A percentile compares a stretch with the other conserved stretches of the same genome.
Conservation (phyloP, 148 eudicot genomes). For the Rhododendron ovatum region DNA sequence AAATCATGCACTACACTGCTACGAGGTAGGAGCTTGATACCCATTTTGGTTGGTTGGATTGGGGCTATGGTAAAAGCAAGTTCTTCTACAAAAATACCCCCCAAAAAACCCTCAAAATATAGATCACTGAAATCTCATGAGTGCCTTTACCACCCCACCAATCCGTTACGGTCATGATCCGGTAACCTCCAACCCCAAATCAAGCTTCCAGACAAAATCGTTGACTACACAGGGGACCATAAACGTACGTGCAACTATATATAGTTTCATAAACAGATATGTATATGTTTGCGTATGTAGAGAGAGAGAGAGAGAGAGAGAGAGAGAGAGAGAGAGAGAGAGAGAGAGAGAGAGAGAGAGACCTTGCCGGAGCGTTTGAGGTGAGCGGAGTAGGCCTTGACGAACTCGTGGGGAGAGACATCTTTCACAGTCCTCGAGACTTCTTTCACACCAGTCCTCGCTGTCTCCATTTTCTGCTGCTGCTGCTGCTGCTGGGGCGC, state of each 20-base stretch:
- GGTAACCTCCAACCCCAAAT: background rate
- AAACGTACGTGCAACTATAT: background rate
- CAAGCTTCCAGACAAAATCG: background rate
- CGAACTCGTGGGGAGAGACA: constrained; percentile 52
- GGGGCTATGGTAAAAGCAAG: background rate
- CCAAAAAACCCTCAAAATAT: background rate
- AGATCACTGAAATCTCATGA: background rate
- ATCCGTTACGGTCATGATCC: background rate
- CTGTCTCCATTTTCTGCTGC: constrained; percentile 22
- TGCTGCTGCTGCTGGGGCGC: background rate
- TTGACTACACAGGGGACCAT: background rate
- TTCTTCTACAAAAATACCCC: too few species aligned
- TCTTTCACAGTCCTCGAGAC: constrained; percentile 43
- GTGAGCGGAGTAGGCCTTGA: constrained; percentile 52
- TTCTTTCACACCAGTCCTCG: constrained; percentile 40
- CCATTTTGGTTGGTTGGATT: background rate
- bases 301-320: background rate
- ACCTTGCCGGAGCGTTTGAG: constrained; percentile 65
- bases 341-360: background rate
- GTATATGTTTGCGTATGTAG: background rate
- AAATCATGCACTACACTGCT: background rate
- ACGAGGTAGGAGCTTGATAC: background rate
- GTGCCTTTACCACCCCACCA: background rate
- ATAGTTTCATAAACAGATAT: background rate
- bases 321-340: constrained; percentile 18